Conservation (phyloP, 768 basidiomycete genomes). For the Hydnum rufescens region DNA sequence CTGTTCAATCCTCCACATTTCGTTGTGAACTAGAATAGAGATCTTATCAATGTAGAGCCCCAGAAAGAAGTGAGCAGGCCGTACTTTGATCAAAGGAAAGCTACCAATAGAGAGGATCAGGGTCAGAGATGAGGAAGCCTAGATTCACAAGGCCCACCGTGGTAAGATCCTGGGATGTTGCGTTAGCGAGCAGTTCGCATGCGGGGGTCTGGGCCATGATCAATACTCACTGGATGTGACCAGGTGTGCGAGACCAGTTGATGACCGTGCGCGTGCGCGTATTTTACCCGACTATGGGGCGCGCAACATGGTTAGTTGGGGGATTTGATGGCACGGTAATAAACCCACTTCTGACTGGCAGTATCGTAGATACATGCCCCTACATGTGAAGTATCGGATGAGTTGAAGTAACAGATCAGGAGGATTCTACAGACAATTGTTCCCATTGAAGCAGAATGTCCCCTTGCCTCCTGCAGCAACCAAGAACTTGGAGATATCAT, state of each 20-base stretch:
- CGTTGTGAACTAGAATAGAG: constrained; percentile 3
- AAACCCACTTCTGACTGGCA: constrained; percentile 6
- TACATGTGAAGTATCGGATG: background rate
- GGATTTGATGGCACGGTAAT: background rate
- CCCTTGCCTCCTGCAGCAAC: constrained; percentile 1
- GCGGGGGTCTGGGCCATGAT: background rate
- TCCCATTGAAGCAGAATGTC: constrained; percentile 11
- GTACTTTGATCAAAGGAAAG: background rate
- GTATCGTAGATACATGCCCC: constrained; percentile 11
- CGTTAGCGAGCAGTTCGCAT: background rate
- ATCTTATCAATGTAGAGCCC: background rate
- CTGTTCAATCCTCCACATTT: constrained; percentile 1
- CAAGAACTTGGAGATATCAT: background rate
- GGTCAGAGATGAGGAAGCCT: background rate
- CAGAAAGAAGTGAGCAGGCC: background rate
- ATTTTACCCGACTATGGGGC: background rate
- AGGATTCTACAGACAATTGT: background rate
- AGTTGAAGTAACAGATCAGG: background rate
- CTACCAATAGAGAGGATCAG: background rate
- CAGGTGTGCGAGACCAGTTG: constrained; percentile 5
- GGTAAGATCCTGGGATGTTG: background rate
- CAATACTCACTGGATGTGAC: constrained; percentile 3
- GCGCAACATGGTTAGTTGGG: background rate
- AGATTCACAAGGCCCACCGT: background rate
- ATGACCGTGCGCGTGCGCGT: constrained; percentile 6